phyloP scores from a whole-genome alignment of 768 basidiomycete species.

The Russula dissimulans region DNA sequence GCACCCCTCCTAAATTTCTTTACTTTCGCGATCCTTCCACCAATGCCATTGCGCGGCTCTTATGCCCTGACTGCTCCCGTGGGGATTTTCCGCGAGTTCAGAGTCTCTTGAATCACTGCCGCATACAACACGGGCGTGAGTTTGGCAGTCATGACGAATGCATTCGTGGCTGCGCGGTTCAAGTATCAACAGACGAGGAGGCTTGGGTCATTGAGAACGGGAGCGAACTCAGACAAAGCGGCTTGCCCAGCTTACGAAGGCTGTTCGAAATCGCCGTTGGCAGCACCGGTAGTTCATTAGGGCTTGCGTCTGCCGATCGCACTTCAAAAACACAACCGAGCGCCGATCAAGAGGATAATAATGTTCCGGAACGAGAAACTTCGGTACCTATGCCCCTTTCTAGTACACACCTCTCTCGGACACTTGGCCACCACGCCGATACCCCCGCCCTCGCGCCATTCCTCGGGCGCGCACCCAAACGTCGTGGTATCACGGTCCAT shows the following conservation, averaged over 20 bases:
- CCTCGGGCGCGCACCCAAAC: slow-evolving; percentile 36
- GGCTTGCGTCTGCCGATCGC: slow-evolving; percentile 9
- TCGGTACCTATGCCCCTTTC: background rate
- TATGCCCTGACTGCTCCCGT: slow-evolving; percentile 36
- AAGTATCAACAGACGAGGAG: slow-evolving; percentile 28
- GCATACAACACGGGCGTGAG: slow-evolving; percentile 39
- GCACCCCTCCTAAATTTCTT: slow-evolving; percentile 21
- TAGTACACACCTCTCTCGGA: slow-evolving; percentile 36
- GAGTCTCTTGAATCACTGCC: slow-evolving; percentile 44
- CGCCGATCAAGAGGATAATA: background rate
- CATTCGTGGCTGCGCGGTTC: slow-evolving; percentile 36
- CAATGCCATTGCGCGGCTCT: slow-evolving; percentile 30
- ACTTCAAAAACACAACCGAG: background rate
- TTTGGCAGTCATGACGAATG: slow-evolving; percentile 46
- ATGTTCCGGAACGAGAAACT: slow-evolving; percentile 3
- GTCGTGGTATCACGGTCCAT: slow-evolving; percentile 33
- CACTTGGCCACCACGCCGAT: slow-evolving; percentile 43
- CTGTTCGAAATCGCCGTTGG: slow-evolving; percentile 46
- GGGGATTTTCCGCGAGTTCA: slow-evolving; percentile 44
- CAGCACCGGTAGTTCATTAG: slow-evolving; percentile 22
- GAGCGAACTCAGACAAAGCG: slow-evolving; percentile 33
- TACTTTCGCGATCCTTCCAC: slow-evolving; percentile 32
- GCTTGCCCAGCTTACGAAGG: slow-evolving; percentile 37
- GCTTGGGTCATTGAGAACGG: slow-evolving; percentile 30
- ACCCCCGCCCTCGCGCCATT: slow-evolving; percentile 43